Evolutionary conservation across 2,329 filamentous ascomycete genomes (phyloP).

Genomic region (Juglanconis oblonga): DNA sequence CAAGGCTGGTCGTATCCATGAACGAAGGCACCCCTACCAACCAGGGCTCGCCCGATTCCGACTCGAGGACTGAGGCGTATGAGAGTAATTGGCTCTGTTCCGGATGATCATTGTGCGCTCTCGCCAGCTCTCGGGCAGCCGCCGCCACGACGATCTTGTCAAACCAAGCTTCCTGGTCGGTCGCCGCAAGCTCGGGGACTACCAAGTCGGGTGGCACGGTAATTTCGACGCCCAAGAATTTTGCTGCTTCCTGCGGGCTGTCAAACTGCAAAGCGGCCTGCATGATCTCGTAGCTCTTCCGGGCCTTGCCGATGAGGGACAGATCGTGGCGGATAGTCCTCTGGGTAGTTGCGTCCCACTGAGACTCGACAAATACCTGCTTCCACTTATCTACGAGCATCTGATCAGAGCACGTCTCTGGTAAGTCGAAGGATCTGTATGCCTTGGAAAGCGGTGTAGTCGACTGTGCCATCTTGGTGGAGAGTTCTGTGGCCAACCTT

Average conservation of each 20-base stretch:
- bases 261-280: constrained; percentile 20
- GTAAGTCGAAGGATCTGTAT: constrained; percentile 3
- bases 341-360: not conserved
- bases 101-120: constrained; percentile 1
- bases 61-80: constrained; percentile 4
- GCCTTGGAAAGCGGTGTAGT: constrained; percentile 10
- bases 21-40: not conserved
- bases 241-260: constrained; percentile 21
- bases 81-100: not conserved
- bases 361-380: constrained; percentile 19
- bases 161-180: constrained; percentile 7
- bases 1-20: constrained; percentile 5
- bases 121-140: constrained; percentile 7
- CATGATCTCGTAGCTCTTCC: constrained; percentile 20
- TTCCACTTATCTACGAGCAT: constrained; percentile 12
- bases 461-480: constrained; percentile 4
- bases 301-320: constrained; percentile 26
- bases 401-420: not conserved
- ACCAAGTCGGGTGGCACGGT: constrained; percentile 8
- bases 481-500: constrained; percentile 8
- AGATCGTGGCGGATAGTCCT: constrained; percentile 25
- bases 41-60: constrained; percentile 8
- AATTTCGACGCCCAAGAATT: constrained; percentile 18
- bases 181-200: constrained; percentile 5
- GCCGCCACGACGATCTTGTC: constrained; percentile 14